Base-by-base conservation (phyloP, 2,329 filamentous ascomycete genomes). In the Clarireedia hainanense region DNA sequence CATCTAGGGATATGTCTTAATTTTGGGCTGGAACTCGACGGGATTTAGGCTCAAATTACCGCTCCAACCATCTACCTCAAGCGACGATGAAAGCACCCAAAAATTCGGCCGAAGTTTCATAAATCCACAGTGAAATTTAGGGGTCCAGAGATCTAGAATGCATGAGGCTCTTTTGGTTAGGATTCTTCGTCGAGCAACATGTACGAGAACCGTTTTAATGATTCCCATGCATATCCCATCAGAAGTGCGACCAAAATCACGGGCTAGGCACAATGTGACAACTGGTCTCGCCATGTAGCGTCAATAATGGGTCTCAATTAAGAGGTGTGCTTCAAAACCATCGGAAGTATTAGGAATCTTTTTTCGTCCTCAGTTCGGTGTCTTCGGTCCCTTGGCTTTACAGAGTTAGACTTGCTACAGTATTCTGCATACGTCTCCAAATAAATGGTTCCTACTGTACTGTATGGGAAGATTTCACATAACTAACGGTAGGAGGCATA, bases 91-190 rank as follows among this genome's bases (percentile, higher is more conserved):
- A 52, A n/a, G 26, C 10, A 24, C 40, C 14, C n/a, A 40, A 27
- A 30, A 47, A 20, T 48, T 30, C 24, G 42, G 36, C 52, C 45
- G 37, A 34, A 48, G 34, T n/a, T 42, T 5, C 26, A 30, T 30
- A 27, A 34, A 17, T 15, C 52, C 39, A 43, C 26, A 24, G 24
- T 26, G 46, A 40, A 49, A 49, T 34, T 54, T 34, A 54, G 36
- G 52, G 52, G 43, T 50, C 52, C 36, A 30, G n/a, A 36, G 43
- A 54, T 54, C 52, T 54, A 54, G 52, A 54, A 40, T 17, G 26
- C 26, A 49, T 54, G 52, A 54, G 52, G 52, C 52, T 54, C 52
- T 49, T 47, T 34, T 49, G 9, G 17, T 50, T 26, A 43, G 45
- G 46, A 54, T 49, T 50, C 48, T 9, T 39, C 52, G 46, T 37